Conservation (phyloP, 805 yeast genomes). For the Candida verbasci region DNA sequence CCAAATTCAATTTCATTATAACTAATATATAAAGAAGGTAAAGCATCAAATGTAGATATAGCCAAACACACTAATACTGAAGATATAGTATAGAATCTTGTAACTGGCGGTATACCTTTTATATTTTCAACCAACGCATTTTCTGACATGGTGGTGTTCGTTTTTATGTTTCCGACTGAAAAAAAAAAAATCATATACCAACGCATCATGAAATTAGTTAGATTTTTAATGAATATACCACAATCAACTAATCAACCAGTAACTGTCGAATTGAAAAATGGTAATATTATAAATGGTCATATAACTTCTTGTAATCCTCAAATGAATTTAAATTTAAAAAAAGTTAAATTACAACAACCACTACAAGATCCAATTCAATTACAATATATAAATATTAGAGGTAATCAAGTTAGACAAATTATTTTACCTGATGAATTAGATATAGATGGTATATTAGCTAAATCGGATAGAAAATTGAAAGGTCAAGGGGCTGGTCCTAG, state of each 20-base stretch:
- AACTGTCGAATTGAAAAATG: constrained; percentile 87
- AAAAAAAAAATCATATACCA: not conserved
- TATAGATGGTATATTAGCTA: constrained; percentile 58
- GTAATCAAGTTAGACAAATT: constrained; percentile 81
- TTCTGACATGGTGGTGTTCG: not conserved
- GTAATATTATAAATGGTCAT: constrained; percentile 81
- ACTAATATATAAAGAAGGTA: constrained; percentile 13
- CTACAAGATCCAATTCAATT: constrained; percentile 65
- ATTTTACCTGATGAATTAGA: constrained; percentile 83
- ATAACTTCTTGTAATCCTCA: constrained; percentile 80
- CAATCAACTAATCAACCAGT: constrained; percentile 70
- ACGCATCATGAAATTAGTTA: constrained; percentile 54
- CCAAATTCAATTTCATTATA: not conserved
- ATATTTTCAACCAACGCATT: constrained; percentile 16
- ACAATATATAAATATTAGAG: constrained; percentile 81
- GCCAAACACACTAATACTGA: constrained; percentile 43
- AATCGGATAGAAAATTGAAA: constrained; percentile 39
- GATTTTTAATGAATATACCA: constrained; percentile 76
- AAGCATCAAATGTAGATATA: constrained; percentile 11
- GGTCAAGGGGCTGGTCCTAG: constrained; percentile 45
- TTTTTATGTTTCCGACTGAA: too few species aligned
- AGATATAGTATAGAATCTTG: constrained; percentile 50
- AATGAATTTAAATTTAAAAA: constrained; percentile 82
- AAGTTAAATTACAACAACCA: constrained; percentile 72
- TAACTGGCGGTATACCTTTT: constrained; percentile 53